A percentile compares a stretch with the other conserved stretches of the same genome.
These are phyloP conservation scores for Blumeria graminis DNA, from an alignment of 2,329 filamentous ascomycete species.

Conservation along the genomic window DNA sequence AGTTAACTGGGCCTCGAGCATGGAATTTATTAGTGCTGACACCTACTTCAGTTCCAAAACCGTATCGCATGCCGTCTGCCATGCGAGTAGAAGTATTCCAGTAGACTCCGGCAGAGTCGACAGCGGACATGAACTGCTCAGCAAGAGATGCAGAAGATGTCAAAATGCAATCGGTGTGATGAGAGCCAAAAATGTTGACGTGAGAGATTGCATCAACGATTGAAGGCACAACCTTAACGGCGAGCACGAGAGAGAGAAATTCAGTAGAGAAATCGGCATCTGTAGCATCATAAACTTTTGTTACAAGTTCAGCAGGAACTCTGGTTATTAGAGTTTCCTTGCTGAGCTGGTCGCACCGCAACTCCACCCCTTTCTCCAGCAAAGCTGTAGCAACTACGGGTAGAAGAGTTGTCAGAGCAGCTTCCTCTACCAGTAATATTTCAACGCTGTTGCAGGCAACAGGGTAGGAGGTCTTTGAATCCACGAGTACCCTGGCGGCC, in stretches of 20 bases:
- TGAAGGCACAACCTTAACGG: conserved; percentile 52
- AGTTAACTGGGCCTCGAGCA: conserved; percentile 69
- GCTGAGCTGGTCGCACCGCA: conserved; percentile 53
- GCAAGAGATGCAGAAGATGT: conserved; percentile 44
- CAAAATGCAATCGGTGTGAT: conserved; percentile 83
- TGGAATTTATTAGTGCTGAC: conserved; percentile 99
- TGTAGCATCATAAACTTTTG: conserved; percentile 36
- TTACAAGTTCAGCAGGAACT: conserved; percentile 20
- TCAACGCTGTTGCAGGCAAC: conserved; percentile 88
- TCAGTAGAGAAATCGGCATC: conserved; percentile 66
- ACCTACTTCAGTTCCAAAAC: conserved; percentile 92
- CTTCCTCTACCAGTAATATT: conserved; percentile 63
- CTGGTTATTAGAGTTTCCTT: conserved; percentile 34
- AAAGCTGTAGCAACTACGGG: conserved; percentile 52
- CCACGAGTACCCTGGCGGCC: conserved; percentile 55
- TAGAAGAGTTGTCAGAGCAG: conserved; percentile 40
- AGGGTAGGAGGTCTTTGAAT: conserved; percentile 85
- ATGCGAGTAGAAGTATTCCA: conserved; percentile 93
- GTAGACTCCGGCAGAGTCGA: conserved; percentile 83
- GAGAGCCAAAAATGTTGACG: conserved; percentile 78
- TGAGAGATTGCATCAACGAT: conserved; percentile 55
- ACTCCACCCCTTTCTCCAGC: conserved; percentile 48
- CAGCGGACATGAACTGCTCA: conserved; percentile 57
- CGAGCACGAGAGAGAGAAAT: conserved; percentile 63
- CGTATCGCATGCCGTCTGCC: conserved; percentile 89